phyloP scores from a whole-genome alignment of 2,329 filamentous ascomycete genomes.

The Fusarium sp. region DNA sequence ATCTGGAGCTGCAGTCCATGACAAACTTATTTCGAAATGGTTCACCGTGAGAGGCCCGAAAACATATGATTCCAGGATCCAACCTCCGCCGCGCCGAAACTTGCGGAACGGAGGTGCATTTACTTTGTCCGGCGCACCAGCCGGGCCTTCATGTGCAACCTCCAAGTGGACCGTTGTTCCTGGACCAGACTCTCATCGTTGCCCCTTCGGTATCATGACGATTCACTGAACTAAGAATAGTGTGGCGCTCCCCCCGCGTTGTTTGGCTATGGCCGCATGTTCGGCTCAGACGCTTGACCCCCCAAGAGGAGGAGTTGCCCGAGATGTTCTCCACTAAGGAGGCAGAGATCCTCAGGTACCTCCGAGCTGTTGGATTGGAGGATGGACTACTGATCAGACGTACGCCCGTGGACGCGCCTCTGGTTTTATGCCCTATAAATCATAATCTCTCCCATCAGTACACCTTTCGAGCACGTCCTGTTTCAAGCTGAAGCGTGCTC shows the following conservation, averaged over 20 bases:
- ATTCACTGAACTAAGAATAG: constrained; percentile 47
- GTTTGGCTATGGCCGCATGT: constrained; percentile 29
- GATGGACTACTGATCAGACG: constrained; percentile 33
- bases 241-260: constrained; percentile 45
- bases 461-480: constrained; percentile 14
- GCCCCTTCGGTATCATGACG: constrained; percentile 42
- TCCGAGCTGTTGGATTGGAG: constrained; percentile 29
- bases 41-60: constrained; percentile 42
- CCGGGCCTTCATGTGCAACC: constrained; percentile 16
- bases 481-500: constrained; percentile 14
- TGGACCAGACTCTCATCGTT: constrained; percentile 34
- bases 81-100: constrained; percentile 31
- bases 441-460: constrained; percentile 24
- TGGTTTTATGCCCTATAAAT: constrained; percentile 34
- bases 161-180: constrained; percentile 44
- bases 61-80: constrained; percentile 31
- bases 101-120: constrained; percentile 30
- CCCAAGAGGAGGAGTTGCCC: constrained; percentile 38
- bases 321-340: constrained; percentile 49
- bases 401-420: constrained; percentile 38
- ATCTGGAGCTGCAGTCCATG: constrained; percentile 45
- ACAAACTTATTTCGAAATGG: constrained; percentile 50
- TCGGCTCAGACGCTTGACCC: constrained; percentile 27
- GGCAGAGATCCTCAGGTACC: constrained; percentile 45
- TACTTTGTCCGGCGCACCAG: constrained; percentile 29